A percentile compares a stretch with the other conserved stretches of the same genome.
Evolutionary conservation across 2,329 filamentous ascomycete genomes (phyloP).

Genomic region (Cryphonectria naterciae): DNA sequence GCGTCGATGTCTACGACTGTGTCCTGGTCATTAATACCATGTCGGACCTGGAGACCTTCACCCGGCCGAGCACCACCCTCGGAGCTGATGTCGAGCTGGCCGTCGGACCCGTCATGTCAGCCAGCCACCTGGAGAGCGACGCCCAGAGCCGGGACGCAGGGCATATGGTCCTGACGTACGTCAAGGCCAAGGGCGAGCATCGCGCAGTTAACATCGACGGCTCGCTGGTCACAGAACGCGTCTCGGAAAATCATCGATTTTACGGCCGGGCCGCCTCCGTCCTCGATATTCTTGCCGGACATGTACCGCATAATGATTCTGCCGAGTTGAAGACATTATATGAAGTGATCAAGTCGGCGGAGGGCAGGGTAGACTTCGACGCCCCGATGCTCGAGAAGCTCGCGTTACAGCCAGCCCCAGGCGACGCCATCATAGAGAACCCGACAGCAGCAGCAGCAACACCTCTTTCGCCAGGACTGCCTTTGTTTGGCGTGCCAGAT

Average conservation of each 20-base stretch:
- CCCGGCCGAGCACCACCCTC: constrained; percentile 75
- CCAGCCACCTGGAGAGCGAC: constrained; percentile 57
- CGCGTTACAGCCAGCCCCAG: constrained; percentile 71
- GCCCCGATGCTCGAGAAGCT: constrained; percentile 65
- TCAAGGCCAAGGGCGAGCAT: constrained; percentile 61
- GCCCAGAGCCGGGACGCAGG: constrained; percentile 56
- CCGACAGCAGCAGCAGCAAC: constrained; percentile 39
- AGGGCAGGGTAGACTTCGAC: constrained; percentile 80
- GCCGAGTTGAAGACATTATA: constrained; percentile 65
- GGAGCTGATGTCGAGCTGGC: constrained; percentile 80
- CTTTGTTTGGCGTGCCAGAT: constrained; percentile 77
- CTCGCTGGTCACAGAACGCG: constrained; percentile 59
- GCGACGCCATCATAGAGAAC: constrained; percentile 66
- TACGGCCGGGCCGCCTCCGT: constrained; percentile 56
- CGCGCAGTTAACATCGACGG: constrained; percentile 59
- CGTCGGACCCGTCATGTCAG: constrained; percentile 70
- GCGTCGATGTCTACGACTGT: constrained; percentile 95
- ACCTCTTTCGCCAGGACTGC: constrained; percentile 41
- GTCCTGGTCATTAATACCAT: constrained; percentile 90
- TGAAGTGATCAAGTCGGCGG: constrained; percentile 85
- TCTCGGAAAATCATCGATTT: constrained; percentile 64
- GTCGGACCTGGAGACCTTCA: constrained; percentile 82
- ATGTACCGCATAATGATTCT: constrained; percentile 54
- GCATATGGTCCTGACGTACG: constrained; percentile 61
- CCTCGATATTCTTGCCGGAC: constrained; percentile 61